Evolutionary conservation across 1,284 basidiomycete species (phyloP).

Genomic region (Apiotrichum brassicae): DNA sequence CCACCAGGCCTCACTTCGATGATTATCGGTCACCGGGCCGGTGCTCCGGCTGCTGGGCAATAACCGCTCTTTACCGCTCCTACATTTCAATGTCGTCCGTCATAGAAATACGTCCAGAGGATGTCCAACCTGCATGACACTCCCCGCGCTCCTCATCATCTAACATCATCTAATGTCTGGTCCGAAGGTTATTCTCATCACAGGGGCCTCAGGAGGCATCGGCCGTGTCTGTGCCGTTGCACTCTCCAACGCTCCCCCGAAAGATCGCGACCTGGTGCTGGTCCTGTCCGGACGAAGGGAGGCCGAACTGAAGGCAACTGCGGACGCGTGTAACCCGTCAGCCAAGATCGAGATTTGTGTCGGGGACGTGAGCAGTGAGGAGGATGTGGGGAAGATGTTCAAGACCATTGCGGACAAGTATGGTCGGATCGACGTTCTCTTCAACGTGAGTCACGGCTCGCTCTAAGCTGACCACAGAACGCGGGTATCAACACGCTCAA

Average conservation of each 20-base stretch:
- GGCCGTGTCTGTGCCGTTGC: constrained; percentile 53
- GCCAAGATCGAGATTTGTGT: constrained; percentile 48
- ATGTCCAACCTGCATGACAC: too few species aligned
- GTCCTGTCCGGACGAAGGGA: constrained; percentile 56
- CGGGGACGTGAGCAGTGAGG: constrained; percentile 54
- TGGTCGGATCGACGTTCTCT: constrained; percentile 63
- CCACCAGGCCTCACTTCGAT: too few species aligned
- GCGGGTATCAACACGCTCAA: constrained; percentile 54
- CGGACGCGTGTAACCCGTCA: constrained; percentile 22
- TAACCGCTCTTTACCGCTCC: too few species aligned
- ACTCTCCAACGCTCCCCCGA: constrained; percentile 51
- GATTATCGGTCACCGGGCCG: too few species aligned
- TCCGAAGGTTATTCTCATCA: constrained; percentile 37
- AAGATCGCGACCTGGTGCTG: constrained; percentile 51
- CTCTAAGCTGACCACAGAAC: constrained; percentile 33
- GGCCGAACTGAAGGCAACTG: constrained; percentile 58
- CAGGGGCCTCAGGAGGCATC: constrained; percentile 49
- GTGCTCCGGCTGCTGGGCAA: too few species aligned
- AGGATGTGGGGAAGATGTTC: constrained; percentile 52
- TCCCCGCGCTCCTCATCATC: neutral
- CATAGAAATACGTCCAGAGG: too few species aligned
- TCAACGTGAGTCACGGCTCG: constrained; percentile 57
- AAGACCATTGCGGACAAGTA: constrained; percentile 53
- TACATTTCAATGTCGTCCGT: too few species aligned
- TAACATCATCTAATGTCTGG: neutral